A percentile compares a stretch with the other conserved stretches of the same genome.
Conservation (phyloP, 1,139 yeast species). For the Saccharomyces pastorianus region DNA sequence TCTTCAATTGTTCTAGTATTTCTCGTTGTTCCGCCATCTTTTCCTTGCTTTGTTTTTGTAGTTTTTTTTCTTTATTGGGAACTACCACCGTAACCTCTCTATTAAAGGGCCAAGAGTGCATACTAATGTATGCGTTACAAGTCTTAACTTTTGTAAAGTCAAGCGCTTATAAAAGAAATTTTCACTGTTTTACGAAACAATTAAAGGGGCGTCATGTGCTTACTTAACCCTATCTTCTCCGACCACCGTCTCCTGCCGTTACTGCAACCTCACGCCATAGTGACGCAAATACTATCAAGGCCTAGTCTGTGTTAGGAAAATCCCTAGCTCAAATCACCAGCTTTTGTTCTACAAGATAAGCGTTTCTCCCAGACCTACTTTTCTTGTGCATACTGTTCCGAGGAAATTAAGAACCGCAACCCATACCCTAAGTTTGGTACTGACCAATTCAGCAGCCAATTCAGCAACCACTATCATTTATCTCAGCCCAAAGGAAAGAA, state of each 20-base stretch:
- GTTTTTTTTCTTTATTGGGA: not conserved
- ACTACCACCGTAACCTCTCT: not conserved
- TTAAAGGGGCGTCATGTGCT: not conserved
- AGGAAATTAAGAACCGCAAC: not conserved
- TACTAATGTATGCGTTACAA: not conserved
- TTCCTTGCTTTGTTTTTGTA: not conserved
- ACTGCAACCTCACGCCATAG: not conserved
- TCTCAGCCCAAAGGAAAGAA: not conserved
- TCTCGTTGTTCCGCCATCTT: conserved; percentile 19
- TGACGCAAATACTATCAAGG: not conserved
- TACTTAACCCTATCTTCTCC: not conserved
- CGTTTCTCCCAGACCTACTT: not conserved
- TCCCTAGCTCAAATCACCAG: not conserved
- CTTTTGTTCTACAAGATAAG: not conserved
- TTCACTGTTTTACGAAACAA: not conserved
- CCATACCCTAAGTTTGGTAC: not conserved
- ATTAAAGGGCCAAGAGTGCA: not conserved
- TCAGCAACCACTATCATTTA: not conserved
- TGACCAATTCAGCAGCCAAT: not conserved
- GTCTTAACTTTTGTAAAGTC: not conserved
- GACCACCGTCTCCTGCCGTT: not conserved
- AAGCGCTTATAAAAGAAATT: not conserved
- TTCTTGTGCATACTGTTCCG: not conserved
- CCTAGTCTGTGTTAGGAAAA: not conserved
- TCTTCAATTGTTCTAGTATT: conserved; percentile 23